These are phyloP conservation scores for Blastocystis sp. DNA, from an alignment of 352 stramenopile genomes.

Conservation along the genomic window DNA sequence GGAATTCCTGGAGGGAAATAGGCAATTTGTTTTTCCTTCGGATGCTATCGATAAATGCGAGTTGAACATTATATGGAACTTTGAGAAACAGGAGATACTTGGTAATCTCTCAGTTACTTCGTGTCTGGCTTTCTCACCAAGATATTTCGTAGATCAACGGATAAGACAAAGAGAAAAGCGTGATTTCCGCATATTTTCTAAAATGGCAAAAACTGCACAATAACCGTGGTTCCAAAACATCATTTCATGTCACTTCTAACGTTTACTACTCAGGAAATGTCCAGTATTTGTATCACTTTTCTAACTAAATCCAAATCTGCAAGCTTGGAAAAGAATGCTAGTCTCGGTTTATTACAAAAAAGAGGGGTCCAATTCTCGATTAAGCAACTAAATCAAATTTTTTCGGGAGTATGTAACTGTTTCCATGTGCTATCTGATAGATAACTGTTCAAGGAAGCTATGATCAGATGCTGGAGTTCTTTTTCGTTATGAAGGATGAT, in stretches of 20 bases:
- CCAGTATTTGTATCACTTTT: neutral
- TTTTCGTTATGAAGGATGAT: constrained; percentile 52
- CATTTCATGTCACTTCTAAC: too few species aligned
- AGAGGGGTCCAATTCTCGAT: neutral
- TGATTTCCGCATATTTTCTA: too few species aligned
- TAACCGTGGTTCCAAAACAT: too few species aligned
- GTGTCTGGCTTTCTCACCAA: too few species aligned
- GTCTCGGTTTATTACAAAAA: neutral
- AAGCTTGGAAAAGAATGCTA: neutral
- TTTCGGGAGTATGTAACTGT: neutral
- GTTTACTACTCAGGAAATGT: neutral
- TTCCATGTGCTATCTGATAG: neutral
- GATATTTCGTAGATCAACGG: too few species aligned
- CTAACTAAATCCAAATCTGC: neutral
- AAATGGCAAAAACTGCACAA: too few species aligned
- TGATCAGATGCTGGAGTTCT: constrained; percentile 16
- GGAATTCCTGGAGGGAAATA: neutral
- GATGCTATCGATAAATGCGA: too few species aligned
- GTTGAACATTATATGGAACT: too few species aligned
- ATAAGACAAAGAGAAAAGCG: too few species aligned
- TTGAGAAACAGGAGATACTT: too few species aligned
- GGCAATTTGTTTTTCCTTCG: too few species aligned
- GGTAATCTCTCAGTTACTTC: too few species aligned
- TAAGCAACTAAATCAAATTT: neutral
- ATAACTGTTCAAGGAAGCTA: neutral